Base-by-base conservation (phyloP, 129 eudicot species). In the Logfia minima region DNA sequence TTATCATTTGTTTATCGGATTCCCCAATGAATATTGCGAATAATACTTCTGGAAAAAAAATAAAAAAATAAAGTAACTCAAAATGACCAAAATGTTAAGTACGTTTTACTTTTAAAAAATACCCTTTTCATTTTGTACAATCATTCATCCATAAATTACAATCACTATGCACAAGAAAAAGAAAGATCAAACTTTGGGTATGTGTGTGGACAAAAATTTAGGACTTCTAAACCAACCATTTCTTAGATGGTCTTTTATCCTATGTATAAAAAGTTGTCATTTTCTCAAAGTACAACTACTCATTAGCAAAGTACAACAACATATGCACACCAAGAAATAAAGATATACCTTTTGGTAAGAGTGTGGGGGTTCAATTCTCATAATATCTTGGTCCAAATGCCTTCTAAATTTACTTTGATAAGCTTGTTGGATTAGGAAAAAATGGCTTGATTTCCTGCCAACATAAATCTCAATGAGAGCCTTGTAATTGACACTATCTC, bases 381-480 rank as follows among this genome's bases (percentile, higher is more conserved):
- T 67, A 78, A 92, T 85, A 28, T 92, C 96, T 79, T 85, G 89
- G 66, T 85, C 90, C 78, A 92, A 77, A 18, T 79, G 82, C 79
- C 86, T 87, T 82, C 84, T 76, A 78, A 74, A 92, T 72, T 76
- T 89, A 60, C 81, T 79, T 74, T 79, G 87, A 83, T 92, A 92
- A 71, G 89, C 92, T 78, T 89, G 95, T 79, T 83, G 90, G 51
- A 89, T 89, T 64, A 89, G 83, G 72, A 88, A 82, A 82, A 92
- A 75, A 82, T 87, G 95, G 79, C 97, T 89, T 62, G 97, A 87
- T 81, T 89, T 92, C 82, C 89, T 79, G 66, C 89, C 86, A 37
- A 78, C 85, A 74, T 89, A 92, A 53, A 92, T 88, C 76, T 92
- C 97, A 79, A 89, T 17, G 56, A 92, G 78, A 43, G 92, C 88